These are phyloP conservation scores for Quillaja saponaria DNA, from an alignment of 306 rosid genomes.

Conservation along the genomic window DNA sequence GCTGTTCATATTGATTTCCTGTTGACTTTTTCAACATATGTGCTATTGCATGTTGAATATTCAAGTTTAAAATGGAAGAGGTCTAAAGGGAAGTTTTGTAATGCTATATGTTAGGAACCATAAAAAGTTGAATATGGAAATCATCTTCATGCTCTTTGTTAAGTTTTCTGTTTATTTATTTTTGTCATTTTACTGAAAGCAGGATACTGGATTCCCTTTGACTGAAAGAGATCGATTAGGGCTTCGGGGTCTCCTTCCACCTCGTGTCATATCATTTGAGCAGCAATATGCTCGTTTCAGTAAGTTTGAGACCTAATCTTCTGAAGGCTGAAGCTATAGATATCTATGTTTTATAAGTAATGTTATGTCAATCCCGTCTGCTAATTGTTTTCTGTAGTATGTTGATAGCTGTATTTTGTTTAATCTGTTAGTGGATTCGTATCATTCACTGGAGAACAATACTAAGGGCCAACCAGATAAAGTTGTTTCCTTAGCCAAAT, in stretches of 20 bases:
- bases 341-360: conserved; percentile 8
- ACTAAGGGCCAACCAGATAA: conserved; percentile 70
- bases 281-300: conserved; percentile 95
- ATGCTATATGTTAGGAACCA: conserved; percentile 15
- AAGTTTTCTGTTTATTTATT: not conserved
- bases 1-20: conserved; percentile 8
- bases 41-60: conserved; percentile 3
- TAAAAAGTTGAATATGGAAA: conserved; percentile 15
- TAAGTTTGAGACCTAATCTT: conserved; percentile 42
- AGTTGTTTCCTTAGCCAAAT: conserved; percentile 79
- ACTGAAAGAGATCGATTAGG: conserved; percentile 96
- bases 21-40: not conserved
- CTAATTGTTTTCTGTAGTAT: not conserved
- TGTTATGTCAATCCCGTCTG: not conserved
- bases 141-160: conserved; percentile 8
- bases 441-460: conserved; percentile 89
- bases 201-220: conserved; percentile 96
- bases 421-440: conserved; percentile 75
- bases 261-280: conserved; percentile 94
- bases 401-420: conserved; percentile 16
- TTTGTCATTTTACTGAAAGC: conserved; percentile 31
- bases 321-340: conserved; percentile 16
- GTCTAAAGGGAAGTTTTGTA: conserved; percentile 3
- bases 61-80: not conserved
- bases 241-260: conserved; percentile 97